Conservation (phyloP, 1,284 basidiomycete species). For the Leccinum solheimii region DNA sequence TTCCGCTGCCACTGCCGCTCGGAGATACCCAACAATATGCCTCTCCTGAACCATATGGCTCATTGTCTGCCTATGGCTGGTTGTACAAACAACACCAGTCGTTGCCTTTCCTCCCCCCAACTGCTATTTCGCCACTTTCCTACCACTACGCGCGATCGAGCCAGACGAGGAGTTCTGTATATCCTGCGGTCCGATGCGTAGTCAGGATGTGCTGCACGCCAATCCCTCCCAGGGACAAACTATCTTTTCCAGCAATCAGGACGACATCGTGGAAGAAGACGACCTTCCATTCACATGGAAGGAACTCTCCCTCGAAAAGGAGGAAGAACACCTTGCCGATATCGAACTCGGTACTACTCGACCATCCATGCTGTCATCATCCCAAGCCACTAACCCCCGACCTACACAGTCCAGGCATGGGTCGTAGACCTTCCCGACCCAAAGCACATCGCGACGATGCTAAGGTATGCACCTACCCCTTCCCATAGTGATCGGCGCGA, state of each 20-base stretch:
- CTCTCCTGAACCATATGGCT: too few relatives aligned
- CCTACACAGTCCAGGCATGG: conserved; percentile 62
- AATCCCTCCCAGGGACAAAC: conserved; percentile 24
- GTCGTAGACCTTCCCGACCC: conserved; percentile 80
- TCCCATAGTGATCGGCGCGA: conserved; percentile 3
- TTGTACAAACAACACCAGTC: too few relatives aligned
- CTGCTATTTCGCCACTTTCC: too few relatives aligned
- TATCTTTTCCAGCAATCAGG: conserved; percentile 23
- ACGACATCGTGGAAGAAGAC: conserved; percentile 52
- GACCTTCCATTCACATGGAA: conserved; percentile 64
- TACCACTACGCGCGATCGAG: conserved; percentile 37
- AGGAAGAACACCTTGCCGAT: conserved; percentile 60
- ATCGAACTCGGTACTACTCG: conserved; percentile 49
- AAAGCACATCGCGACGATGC: conserved; percentile 58
- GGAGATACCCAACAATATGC: too few relatives aligned
- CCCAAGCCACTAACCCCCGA: background rate
- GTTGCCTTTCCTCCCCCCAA: too few relatives aligned
- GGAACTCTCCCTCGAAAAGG: conserved; percentile 51
- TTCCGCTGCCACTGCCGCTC: too few relatives aligned
- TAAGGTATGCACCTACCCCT: conserved; percentile 49
- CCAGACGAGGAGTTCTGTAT: conserved; percentile 63
- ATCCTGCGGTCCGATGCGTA: conserved; percentile 30
- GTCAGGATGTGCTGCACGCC: conserved; percentile 32
- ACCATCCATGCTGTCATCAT: background rate
- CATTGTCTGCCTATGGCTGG: too few relatives aligned